phyloP scores from a whole-genome alignment of 169 alveolate genomes.

The Pseudocohnilembus persalinus region DNA sequence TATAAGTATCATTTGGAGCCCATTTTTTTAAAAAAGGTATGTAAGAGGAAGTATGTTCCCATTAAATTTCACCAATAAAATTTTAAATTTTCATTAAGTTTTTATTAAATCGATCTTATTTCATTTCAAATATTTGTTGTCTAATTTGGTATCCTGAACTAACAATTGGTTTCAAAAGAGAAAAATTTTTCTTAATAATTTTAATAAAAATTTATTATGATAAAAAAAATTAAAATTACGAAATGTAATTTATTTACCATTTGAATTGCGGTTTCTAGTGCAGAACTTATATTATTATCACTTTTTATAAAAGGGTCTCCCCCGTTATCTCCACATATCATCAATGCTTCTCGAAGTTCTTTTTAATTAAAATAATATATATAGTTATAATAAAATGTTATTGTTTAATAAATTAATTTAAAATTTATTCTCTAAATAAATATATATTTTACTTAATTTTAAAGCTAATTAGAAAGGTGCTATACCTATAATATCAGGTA shows the following conservation, averaged over 20 bases:
- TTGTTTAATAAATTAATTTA: too few relatives aligned
- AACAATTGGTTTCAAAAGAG: background rate
- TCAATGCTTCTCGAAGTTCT: background rate
- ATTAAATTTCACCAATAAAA: background rate
- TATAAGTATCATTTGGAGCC: background rate
- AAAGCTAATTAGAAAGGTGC: background rate
- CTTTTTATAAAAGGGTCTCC: background rate
- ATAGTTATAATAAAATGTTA: background rate
- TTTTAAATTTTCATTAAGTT: background rate
- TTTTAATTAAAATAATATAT: too few relatives aligned
- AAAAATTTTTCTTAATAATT: background rate
- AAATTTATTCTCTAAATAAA: too few relatives aligned
- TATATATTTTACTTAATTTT: background rate
- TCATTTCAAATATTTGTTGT: background rate
- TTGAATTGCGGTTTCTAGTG: background rate
- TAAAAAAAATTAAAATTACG: too few relatives aligned
- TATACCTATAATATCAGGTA: background rate
- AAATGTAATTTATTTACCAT: background rate
- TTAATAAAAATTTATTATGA: background rate
- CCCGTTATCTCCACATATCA: background rate
- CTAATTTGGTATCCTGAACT: background rate
- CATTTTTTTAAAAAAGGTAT: background rate
- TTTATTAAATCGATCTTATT: background rate
- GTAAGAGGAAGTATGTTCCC: background rate
- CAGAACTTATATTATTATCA: background rate